phyloP scores from a whole-genome alignment of 495 filamentous ascomycete species.

The Trichodelitschia bisporula region DNA sequence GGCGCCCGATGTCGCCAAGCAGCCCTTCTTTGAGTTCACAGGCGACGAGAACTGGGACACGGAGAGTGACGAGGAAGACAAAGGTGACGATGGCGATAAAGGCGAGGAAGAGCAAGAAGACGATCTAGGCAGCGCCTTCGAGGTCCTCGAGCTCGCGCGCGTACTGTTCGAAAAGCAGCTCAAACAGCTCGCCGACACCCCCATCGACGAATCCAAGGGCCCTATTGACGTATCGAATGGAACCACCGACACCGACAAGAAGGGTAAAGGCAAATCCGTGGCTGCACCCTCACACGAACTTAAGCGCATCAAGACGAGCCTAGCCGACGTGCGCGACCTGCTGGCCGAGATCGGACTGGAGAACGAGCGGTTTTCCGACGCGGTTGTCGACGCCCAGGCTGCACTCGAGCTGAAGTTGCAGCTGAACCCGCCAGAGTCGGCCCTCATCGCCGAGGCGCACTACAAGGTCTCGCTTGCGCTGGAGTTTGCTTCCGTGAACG shows the following conservation, averaged over 20 bases:
- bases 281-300: constrained; percentile 12
- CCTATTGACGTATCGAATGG: neutral
- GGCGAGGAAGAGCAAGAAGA: constrained; percentile 47
- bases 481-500: constrained; percentile 70
- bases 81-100: constrained; percentile 15
- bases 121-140: constrained; percentile 72
- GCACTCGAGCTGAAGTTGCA: constrained; percentile 50
- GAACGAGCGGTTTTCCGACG: constrained; percentile 66
- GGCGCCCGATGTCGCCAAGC: constrained; percentile 16
- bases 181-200: constrained; percentile 23
- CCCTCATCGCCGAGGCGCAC: constrained; percentile 74
- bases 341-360: constrained; percentile 87
- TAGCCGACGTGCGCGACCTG: constrained; percentile 77
- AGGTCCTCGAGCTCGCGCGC: constrained; percentile 75
- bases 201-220: constrained; percentile 10
- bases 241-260: constrained; percentile 17
- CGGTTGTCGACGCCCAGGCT: constrained; percentile 53
- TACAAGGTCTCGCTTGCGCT: constrained; percentile 89
- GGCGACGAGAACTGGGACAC: constrained; percentile 81
- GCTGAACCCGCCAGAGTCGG: constrained; percentile 54
- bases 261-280: constrained; percentile 26
- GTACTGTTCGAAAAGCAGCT: constrained; percentile 45
- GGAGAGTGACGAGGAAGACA: constrained; percentile 46
- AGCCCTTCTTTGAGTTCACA: constrained; percentile 64
- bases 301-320: constrained; percentile 48